Conservation (phyloP, 768 basidiomycete genomes). For the Serendipita indica region DNA sequence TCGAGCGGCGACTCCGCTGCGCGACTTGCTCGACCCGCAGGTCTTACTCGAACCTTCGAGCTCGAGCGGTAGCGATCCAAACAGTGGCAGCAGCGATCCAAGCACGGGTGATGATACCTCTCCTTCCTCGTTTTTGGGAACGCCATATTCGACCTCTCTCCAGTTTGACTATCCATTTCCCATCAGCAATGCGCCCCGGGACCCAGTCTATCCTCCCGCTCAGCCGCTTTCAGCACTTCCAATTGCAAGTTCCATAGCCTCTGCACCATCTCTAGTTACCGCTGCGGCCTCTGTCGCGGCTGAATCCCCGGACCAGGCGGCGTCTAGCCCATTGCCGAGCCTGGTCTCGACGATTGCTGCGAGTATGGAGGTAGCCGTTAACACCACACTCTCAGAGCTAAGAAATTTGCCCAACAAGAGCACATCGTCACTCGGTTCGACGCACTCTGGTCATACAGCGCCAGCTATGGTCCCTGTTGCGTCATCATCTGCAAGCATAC, state of each 20-base stretch:
- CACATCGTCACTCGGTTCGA: not conserved
- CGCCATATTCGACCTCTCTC: conserved; percentile 6
- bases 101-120: conserved; percentile 3
- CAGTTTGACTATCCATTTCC: conserved; percentile 8
- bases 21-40: conserved; percentile 2
- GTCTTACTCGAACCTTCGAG: not conserved
- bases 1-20: not conserved
- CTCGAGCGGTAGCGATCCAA: not conserved
- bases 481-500: not conserved
- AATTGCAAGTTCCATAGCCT: conserved; percentile 3
- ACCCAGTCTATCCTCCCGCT: not conserved
- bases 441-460: conserved; percentile 5
- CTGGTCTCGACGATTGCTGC: conserved; percentile 6
- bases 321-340: conserved; percentile 1
- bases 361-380: not conserved
- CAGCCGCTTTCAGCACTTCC: not conserved
- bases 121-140: conserved; percentile 1
- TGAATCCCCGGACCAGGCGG: not conserved
- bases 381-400: not conserved
- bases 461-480: not conserved
- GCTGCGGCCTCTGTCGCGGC: not conserved
- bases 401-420: not conserved
- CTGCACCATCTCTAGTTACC: conserved; percentile 1
- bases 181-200: conserved; percentile 4
- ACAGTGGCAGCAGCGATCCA: conserved; percentile 4